phyloP scores from a whole-genome alignment of 108 stramenopile genomes.

The Skeletonema tropicum region DNA sequence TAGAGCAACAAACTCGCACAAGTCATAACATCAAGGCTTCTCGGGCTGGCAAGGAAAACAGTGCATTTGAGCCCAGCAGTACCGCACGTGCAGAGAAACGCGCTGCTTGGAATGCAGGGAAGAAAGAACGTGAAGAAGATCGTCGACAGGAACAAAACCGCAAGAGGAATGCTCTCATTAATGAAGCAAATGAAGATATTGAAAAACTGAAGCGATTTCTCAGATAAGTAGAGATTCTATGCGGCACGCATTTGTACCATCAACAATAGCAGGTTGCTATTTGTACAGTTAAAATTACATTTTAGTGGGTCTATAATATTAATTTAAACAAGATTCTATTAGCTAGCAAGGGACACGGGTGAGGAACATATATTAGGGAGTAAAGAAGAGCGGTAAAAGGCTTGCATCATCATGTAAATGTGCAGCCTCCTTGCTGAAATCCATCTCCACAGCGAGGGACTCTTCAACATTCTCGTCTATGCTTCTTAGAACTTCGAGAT shows the following conservation, averaged over 20 bases:
- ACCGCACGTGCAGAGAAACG: conserved; percentile 31
- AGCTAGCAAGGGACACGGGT: background rate
- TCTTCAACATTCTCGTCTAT: background rate
- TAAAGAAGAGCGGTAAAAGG: background rate
- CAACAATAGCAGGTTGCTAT: background rate
- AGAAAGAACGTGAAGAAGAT: conserved; percentile 19
- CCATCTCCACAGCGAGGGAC: background rate
- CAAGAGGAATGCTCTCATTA: conserved; percentile 17
- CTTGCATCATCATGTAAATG: background rate
- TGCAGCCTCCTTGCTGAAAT: background rate
- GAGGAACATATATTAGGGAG: background rate
- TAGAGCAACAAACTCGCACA: background rate
- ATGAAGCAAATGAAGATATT: conserved; percentile 23
- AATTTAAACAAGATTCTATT: background rate
- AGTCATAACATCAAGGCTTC: background rate
- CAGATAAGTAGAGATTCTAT: background rate
- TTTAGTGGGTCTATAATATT: background rate
- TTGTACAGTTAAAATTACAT: background rate
- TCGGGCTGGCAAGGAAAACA: conserved; percentile 18
- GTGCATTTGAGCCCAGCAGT: conserved; percentile 16
- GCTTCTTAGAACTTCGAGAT: background rate
- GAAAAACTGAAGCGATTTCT: conserved; percentile 23
- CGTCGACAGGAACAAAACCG: conserved; percentile 9
- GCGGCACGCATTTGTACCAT: background rate
- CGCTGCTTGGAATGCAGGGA: conserved; percentile 25